These are phyloP conservation scores for Primulina tabacum DNA, from an alignment of 257 asterid species.

Conservation along the genomic window DNA sequence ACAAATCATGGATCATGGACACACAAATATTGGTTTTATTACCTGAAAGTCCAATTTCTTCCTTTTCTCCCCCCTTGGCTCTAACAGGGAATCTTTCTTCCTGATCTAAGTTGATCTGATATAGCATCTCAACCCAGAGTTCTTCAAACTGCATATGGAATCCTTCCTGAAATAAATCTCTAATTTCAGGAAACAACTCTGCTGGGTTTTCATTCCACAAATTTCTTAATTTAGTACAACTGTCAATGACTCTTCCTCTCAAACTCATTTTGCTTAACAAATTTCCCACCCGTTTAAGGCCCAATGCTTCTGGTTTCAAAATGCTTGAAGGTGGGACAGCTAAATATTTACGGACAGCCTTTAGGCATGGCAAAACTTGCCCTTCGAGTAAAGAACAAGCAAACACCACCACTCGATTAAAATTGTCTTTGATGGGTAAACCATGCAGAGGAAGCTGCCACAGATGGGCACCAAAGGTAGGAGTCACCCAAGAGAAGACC, in stretches of 20 bases:
- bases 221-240: constrained; percentile 41
- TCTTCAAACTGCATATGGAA: constrained; percentile 37
- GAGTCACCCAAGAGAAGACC: constrained; percentile 61
- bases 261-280: constrained; percentile 46
- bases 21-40: background rate
- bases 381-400: constrained; percentile 69
- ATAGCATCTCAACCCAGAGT: constrained; percentile 56
- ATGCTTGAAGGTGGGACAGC: constrained; percentile 66
- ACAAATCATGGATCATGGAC: background rate
- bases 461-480: constrained; percentile 71
- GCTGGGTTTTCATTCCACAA: constrained; percentile 52
- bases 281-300: constrained; percentile 65
- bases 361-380: constrained; percentile 71
- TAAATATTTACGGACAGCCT: constrained; percentile 42
- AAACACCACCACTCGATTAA: constrained; percentile 50
- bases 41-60: constrained; percentile 7
- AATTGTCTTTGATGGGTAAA: constrained; percentile 50
- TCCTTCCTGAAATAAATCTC: constrained; percentile 73
- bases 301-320: constrained; percentile 69
- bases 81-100: constrained; percentile 34
- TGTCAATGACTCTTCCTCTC: constrained; percentile 46
- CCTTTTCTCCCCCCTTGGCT: constrained; percentile 33
- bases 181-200: constrained; percentile 51
- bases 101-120: constrained; percentile 36
- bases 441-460: constrained; percentile 74